Base-by-base conservation (phyloP, 768 basidiomycete species). In the Termitomyces eurrhizus region DNA sequence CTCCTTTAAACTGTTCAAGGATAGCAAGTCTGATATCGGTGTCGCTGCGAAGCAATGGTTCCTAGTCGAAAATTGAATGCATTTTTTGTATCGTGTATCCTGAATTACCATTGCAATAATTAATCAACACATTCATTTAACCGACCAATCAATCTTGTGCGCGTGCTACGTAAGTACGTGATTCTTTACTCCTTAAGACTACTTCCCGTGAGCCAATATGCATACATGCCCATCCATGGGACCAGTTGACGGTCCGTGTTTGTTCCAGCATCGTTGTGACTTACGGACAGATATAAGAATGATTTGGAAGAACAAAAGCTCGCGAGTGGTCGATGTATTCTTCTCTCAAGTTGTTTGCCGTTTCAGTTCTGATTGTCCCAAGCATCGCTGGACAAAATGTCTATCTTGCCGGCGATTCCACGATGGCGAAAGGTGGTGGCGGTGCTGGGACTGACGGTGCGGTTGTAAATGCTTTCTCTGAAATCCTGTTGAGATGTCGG, bases 381-480 rank as follows among this genome's bases (percentile, higher is more conserved):
- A 50, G 59, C 50, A 68, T 65, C 42, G 63, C 57, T 60, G 73
- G 68, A 9, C 76, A 77, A 60, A 78, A 74, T 16, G 71, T 80
- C 14, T 79, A 78, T 58, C 61, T 79, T 45, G 78, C 77, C 0
- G 78, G 79, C 9, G 78, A 80, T 63, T 77, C 75, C 11, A 80
- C 78, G 4, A 78, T 78, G 79, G 79, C 79, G 1, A 65, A 60
- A 50, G 71, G 72, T 56, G 75, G 78, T 46, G 75, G 75, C 39
- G 74, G 78, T 21, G 64, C 68, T 41, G 76, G 76, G 14, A 72
- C 75, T 16, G 73, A 77, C 52, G 74, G 75, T 72, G 26, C n/a
- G 8, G 9, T 26, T 55, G 1, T 52, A 18, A 7, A 41, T 29
- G 14, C 45, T 26, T n/a, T 36, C 26, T 24, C n/a, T 24, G 26